Evolutionary conservation across 73 alveolate species (phyloP).

Genomic region (Tetrahymena borealis): DNA sequence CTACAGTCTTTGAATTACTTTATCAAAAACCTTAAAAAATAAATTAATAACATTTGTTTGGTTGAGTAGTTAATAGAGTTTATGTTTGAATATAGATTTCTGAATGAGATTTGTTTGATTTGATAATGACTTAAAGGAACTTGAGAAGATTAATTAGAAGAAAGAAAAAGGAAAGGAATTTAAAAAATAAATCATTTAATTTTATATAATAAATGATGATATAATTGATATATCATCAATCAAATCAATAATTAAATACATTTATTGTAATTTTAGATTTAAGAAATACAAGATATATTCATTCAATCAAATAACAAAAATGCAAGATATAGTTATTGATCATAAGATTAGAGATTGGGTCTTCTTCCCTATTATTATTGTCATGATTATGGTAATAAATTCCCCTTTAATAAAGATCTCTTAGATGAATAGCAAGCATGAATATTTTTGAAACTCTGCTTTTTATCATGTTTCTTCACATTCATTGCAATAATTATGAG

Average conservation of each 20-base stretch:
- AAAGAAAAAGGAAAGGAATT: not conserved
- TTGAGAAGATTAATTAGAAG: not conserved
- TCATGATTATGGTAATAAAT: conserved; percentile 25
- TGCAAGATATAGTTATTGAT: conserved; percentile 30
- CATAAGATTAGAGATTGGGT: conserved; percentile 45
- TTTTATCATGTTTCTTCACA: not conserved
- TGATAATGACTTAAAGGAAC: no score
- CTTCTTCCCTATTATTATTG: conserved; percentile 29
- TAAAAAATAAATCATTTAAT: not conserved
- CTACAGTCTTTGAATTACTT: no score
- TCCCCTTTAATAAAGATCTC: not conserved
- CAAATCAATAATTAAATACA: not conserved
- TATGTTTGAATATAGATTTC: no score
- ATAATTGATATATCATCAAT: not conserved
- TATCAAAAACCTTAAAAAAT: no score
- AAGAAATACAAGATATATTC: not conserved
- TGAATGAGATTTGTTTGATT: no score
- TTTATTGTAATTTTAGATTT: not conserved
- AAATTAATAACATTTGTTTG: no score
- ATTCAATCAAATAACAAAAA: not conserved
- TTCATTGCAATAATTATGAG: not conserved
- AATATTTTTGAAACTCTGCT: not conserved
- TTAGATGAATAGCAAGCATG: not conserved
- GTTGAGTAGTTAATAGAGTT: no score
- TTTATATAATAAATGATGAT: not conserved